These are phyloP conservation scores for Kwoniella pini DNA, from an alignment of 768 basidiomycete genomes.

Conservation along the genomic window DNA sequence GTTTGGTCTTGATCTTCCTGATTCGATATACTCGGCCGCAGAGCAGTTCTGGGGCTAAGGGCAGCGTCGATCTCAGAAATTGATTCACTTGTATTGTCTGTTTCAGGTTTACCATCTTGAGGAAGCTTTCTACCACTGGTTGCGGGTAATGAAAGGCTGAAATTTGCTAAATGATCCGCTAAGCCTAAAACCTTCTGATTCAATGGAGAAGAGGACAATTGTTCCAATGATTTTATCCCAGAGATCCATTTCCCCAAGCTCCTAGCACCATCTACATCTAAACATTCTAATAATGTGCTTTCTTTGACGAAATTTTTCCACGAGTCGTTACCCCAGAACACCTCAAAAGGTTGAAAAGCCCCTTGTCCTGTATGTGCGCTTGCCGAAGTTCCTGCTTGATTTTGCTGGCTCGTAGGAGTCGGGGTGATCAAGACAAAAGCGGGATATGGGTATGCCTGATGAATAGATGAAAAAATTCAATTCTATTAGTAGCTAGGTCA, in stretches of 20 bases:
- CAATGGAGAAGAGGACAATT: neutral
- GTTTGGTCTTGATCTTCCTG: neutral
- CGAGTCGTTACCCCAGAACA: conserved; percentile 41
- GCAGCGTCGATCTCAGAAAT: neutral
- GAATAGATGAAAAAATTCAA: neutral
- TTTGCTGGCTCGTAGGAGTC: conserved; percentile 23
- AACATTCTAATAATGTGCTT: conserved; percentile 36
- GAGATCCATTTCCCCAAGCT: conserved; percentile 46
- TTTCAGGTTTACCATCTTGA: too few relatives aligned
- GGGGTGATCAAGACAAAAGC: conserved; percentile 38
- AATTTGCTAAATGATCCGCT: too few relatives aligned
- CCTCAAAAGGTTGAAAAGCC: conserved; percentile 24
- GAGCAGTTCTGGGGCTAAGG: neutral
- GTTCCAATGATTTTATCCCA: conserved; percentile 14
- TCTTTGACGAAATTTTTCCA: conserved; percentile 36
- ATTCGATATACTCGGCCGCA: too few relatives aligned
- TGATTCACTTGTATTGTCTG: too few relatives aligned
- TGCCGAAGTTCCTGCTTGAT: neutral
- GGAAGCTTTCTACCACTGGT: neutral
- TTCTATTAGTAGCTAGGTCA: too few relatives aligned
- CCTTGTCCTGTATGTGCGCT: conserved; percentile 27
- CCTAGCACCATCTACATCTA: conserved; percentile 36
- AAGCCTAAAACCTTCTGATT: neutral
- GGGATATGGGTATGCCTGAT: conserved; percentile 33
- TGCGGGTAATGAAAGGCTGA: too few relatives aligned